A percentile compares a stretch with the other conserved stretches of the same genome.
Conservation (phyloP, 2,329 filamentous ascomycete species). For the Colletotrichum paranaense region DNA sequence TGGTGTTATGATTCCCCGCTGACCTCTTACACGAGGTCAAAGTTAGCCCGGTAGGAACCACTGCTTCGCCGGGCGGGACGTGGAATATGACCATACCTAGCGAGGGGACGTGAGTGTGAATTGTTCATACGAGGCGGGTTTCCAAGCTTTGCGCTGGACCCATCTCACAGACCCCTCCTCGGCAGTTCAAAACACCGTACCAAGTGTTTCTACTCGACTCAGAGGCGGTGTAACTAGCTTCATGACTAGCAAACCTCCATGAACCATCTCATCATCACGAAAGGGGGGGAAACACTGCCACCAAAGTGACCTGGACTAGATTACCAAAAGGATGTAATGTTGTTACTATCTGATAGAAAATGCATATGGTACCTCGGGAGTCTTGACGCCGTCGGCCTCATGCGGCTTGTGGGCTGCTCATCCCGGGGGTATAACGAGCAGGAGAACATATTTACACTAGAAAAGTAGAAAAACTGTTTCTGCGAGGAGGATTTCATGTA, state of each 20-base stretch:
- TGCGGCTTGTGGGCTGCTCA: conserved; percentile 21
- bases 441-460: background rate
- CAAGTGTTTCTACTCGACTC: background rate
- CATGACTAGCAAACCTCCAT: background rate
- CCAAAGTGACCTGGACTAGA: background rate
- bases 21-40: background rate
- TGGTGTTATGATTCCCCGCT: background rate
- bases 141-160: background rate
- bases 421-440: conserved; percentile 4
- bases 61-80: background rate
- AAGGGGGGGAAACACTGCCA: background rate
- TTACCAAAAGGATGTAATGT: background rate
- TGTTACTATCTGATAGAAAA: background rate
- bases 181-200: background rate
- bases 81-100: background rate
- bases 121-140: background rate
- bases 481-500: background rate
- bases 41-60: background rate
- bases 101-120: background rate
- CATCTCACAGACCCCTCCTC: background rate
- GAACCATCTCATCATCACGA: background rate
- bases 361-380: conserved; percentile 3
- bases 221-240: background rate
- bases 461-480: conserved; percentile 11
- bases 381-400: conserved; percentile 9